Base-by-base conservation (phyloP, 1,284 basidiomycete genomes). In the Apiotrichum domesticum region DNA sequence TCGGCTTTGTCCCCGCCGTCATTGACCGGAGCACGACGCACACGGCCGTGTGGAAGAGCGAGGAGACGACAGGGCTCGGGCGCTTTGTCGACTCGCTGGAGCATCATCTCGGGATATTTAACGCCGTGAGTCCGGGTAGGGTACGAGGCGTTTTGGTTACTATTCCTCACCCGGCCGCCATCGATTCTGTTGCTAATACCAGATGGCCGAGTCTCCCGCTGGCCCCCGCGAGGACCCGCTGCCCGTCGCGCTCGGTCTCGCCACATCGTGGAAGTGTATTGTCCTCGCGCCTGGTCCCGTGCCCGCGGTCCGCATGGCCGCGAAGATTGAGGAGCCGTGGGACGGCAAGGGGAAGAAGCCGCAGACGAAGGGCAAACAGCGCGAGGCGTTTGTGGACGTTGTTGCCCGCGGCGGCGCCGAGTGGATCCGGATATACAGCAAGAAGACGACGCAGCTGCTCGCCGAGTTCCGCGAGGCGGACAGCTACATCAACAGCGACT, bases 341-440 rank as follows among this genome's bases (percentile, higher is more conserved):
- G 47, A 49, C 47, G 46, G 46, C 47, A 47, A 54, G 40, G 33
- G 46, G 3, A 15, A 41, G 5, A 64, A 60, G 15, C 39, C 42
- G 44, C 49, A 41, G 49, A 37, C 50, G 6, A 15, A 35, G 9
- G 41, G 33, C 5, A 44, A 66, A 68, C 47, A 79, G 68, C 51
- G 79, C 76, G 71, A 72, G 44, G 66, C 58, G 29, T 71, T 70
- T 57, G 84, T 91, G 0, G 90, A 93, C 68, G 80, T 91, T 5
- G 84, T 91, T 32, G 85, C 86, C 2, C 82, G 87, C 43, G 82
- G 84, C 52, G 88, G 88, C 0, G 78, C 79, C 35, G 77, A 79
- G 8, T 92, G 88, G 89, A 85, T 88, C 39, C 80, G 88, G 64
- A 82, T 92, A 32, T 91, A 90, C 76, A 83, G 85, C 33, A 90